A percentile compares a stretch with the other conserved stretches of the same genome.
These are phyloP conservation scores for Aspergillus fumigatiaffinis DNA, from an alignment of 2,329 filamentous ascomycete species.

Conservation along the genomic window DNA sequence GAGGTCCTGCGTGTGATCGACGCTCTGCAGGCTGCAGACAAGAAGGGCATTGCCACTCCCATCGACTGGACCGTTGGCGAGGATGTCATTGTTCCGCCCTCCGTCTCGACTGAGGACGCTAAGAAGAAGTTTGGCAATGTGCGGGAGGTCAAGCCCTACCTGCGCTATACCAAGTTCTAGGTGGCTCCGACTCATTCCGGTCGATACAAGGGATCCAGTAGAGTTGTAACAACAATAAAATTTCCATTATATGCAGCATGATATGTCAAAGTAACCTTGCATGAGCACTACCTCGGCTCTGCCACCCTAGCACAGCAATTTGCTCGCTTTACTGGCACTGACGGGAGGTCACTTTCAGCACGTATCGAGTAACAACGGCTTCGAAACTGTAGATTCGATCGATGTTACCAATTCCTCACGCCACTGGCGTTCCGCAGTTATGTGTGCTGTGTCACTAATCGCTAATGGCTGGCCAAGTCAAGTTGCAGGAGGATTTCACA, in stretches of 20 bases:
- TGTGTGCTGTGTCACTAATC: too few species aligned
- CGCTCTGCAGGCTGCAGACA: conserved; percentile 78
- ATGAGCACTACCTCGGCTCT: too few species aligned
- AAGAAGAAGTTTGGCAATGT: conserved; percentile 80
- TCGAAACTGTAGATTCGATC: neutral
- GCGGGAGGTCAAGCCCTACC: conserved; percentile 56
- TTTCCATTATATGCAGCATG: neutral
- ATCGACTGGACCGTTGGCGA: conserved; percentile 88
- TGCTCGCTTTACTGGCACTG: neutral
- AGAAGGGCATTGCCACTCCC: conserved; percentile 81
- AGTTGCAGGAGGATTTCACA: neutral
- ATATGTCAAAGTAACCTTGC: neutral
- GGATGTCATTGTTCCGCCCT: conserved; percentile 87
- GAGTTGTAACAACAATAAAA: neutral
- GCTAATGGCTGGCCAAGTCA: too few species aligned
- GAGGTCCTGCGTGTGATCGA: conserved; percentile 77
- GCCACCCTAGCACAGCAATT: too few species aligned
- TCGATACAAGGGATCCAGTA: neutral
- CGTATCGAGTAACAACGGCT: neutral
- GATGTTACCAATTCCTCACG: neutral
- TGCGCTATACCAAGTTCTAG: conserved; percentile 28
- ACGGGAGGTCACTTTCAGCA: neutral
- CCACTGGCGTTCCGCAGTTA: neutral
- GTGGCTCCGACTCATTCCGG: neutral
- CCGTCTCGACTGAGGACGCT: conserved; percentile 77